These are phyloP conservation scores for Aureobasidium zeae DNA, from an alignment of 2,329 filamentous ascomycete genomes.

Conservation along the genomic window DNA sequence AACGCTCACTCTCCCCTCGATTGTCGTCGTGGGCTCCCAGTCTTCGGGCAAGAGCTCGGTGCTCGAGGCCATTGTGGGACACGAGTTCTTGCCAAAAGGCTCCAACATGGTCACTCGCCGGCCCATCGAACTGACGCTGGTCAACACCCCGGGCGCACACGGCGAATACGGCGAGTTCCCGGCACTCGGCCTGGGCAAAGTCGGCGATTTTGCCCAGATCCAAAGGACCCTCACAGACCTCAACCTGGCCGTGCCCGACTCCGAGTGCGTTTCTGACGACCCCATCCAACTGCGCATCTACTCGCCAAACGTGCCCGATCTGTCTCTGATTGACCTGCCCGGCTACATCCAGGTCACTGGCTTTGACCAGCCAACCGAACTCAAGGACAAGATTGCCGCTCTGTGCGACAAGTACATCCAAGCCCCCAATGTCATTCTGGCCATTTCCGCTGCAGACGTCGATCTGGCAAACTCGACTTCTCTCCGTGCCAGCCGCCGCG, in stretches of 20 bases:
- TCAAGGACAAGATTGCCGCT: slow-evolving; percentile 93
- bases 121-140: slow-evolving; percentile 88
- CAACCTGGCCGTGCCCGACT: slow-evolving; percentile 83
- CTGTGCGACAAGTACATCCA: slow-evolving; percentile 98
- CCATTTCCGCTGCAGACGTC: slow-evolving; percentile 94
- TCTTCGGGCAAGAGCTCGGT: slow-evolving; percentile 98
- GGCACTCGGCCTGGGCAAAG: slow-evolving; percentile 76
- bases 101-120: slow-evolving; percentile 95
- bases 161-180: slow-evolving; percentile 96
- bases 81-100: slow-evolving; percentile 97
- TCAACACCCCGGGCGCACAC: slow-evolving; percentile 82
- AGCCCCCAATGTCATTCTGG: slow-evolving; percentile 88
- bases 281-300: slow-evolving; percentile 94
- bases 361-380: slow-evolving; percentile 76
- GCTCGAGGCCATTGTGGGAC: slow-evolving; percentile 89
- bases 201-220: slow-evolving; percentile 85
- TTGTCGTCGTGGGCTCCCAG: slow-evolving; percentile 98
- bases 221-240: slow-evolving; percentile 91
- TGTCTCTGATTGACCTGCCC: slow-evolving; percentile 91
- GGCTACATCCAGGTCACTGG: slow-evolving; percentile 96
- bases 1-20: slow-evolving; percentile 80
- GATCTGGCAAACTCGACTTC: slow-evolving; percentile 95
- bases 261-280: slow-evolving; percentile 89
- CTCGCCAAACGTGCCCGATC: slow-evolving; percentile 87
- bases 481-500: slow-evolving; percentile 75